Base-by-base conservation (phyloP, 2,329 filamentous ascomycete species). In the Alternaria burnsii region DNA sequence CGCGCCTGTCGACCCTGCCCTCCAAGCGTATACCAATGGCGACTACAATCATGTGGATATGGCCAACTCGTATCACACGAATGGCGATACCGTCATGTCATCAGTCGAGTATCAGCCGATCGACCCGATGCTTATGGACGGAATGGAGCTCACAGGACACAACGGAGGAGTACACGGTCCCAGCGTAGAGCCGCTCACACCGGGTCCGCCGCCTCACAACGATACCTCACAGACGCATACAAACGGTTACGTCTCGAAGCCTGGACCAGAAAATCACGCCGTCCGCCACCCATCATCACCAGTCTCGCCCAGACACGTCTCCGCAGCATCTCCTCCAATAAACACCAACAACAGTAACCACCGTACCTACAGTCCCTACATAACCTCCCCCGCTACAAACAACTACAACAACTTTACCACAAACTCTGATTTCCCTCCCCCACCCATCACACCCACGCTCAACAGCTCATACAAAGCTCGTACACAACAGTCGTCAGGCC, bases 61-160 rank as follows among this genome's bases (percentile, higher is more conserved):
- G 51, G 58, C 51, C 10, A 52, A 63, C 41, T 41, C 66, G 22
- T 66, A 71, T 26, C 58, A 62, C 32, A 41, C 62, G n/a, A 67
- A 71, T 26, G 59, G 63, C 12, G 73, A 78, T 30, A 67, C 66
- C 8, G 56, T 78, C 30, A 65, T 78, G 56, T 76, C 76, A 11
- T 78, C 73, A 3, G 76, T 78, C 30, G 77, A 79, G 52, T 62
- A 71, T 32, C 64, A 63, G 22, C 61, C 63, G 3, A 70, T 69
- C n/a, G 65, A 46, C 7, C 47, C 58, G 7, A 47, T 63, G 40
- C 41, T 66, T 10, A 68, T 69, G 58, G 61, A 70, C 14, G 67
- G 62, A 36, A 50, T 69, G 14, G 65, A 64, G 22, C 57, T 63
- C 9, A 41, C 58, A 7, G 50, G 41, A 34, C 55, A 61, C 4